Base-by-base conservation (phyloP, 2,329 filamentous ascomycete genomes). In the Fusarium subtropicale region DNA sequence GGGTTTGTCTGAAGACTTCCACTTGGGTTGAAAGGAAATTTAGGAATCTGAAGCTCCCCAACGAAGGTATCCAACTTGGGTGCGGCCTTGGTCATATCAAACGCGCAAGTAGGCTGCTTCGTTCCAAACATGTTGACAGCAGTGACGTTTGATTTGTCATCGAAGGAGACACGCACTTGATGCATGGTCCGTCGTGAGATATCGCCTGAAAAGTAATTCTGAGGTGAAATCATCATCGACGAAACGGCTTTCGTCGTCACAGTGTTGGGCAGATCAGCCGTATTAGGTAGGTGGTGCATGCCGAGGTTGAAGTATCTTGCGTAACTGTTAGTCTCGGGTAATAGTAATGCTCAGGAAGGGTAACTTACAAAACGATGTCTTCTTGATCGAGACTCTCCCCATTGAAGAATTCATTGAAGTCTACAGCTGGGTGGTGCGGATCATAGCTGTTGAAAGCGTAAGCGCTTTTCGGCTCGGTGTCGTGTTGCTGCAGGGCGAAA, bases 401-500 rank as follows among this genome's bases (percentile, higher is more conserved):
- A 18, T 69, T 38, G 22, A 69, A 69, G 20, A 69, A 69, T 1
- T 54, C 30, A 4, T 59, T 20, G 7, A 69, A 69, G 30, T 69
- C 42, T 0, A 69, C 67, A 2, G 62, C 66, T 34, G 86, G 86
- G 53, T 86, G 79, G 5, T 78, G 39, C 1, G 80, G 76, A 31
- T 83, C 79, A 66, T 83, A 80, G 48, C 76, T 80, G 68, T 87
- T 86, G 59, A 80, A 78, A 1, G 83, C 76, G 38, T 86, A 80
- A 0, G 82, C 81, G 36, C 77, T 76, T 5, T 77, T 77, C 2
- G 83, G 83, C 74, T 88, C 86, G 0, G 81, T 83, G 68, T 88
- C 85, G 56, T 88, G 84, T 9, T 81, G 84, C 60, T 79, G 77
- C 3, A 85, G 81, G 22, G 87, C 78, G 71, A 82, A 84, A 7